phyloP scores from a whole-genome alignment of 768 basidiomycete genomes.

The Lentinula detonsa region DNA sequence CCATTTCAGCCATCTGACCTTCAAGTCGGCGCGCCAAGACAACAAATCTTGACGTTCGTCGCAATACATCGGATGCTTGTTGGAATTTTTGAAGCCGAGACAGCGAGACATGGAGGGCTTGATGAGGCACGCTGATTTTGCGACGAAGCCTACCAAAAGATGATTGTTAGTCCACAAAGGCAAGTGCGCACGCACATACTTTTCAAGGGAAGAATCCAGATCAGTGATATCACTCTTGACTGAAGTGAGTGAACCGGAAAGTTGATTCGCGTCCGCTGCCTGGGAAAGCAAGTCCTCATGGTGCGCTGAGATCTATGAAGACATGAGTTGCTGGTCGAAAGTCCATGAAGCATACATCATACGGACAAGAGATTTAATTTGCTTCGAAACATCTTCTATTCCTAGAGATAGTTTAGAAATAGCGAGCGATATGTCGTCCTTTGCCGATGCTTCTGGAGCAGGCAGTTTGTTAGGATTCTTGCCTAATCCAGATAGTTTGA shows the following conservation, averaged over 20 bases:
- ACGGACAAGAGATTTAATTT: conserved; percentile 79
- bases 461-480: conserved; percentile 23
- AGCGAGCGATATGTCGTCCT: conserved; percentile 86
- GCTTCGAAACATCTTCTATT: conserved; percentile 88
- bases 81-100: conserved; percentile 71
- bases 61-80: conserved; percentile 77
- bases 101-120: conserved; percentile 66
- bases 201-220: conserved; percentile 70
- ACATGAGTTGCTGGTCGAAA: not conserved
- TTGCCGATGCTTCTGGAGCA: conserved; percentile 48
- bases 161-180: conserved; percentile 12
- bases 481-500: conserved; percentile 21
- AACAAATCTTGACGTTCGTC: conserved; percentile 81
- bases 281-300: conserved; percentile 79
- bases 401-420: conserved; percentile 83
- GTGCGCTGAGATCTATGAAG: conserved; percentile 65
- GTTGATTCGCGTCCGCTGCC: conserved; percentile 67
- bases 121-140: conserved; percentile 85
- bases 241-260: conserved; percentile 62
- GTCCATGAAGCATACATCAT: not conserved
- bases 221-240: conserved; percentile 69
- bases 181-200: conserved; percentile 37
- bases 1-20: conserved; percentile 75
- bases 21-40: conserved; percentile 79
- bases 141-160: conserved; percentile 53